Evolutionary conservation across 2,329 filamentous ascomycete species (phyloP), one percentile per base, ranked within the genome.

Genomic region (Penicillium sp.): DNA sequence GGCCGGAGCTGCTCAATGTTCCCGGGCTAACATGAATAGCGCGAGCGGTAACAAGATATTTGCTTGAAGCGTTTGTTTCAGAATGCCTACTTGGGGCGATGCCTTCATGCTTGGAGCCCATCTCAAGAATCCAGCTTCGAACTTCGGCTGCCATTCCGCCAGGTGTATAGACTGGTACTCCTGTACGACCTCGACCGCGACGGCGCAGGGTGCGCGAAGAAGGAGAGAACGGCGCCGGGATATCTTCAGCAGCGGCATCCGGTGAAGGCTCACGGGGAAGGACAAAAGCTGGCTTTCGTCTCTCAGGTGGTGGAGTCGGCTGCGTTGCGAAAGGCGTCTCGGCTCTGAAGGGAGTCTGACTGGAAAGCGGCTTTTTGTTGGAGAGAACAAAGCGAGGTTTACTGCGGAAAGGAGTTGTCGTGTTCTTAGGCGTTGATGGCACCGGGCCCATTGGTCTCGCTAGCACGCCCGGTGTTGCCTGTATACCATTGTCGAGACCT

Each of bases 111-210:
- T 66, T 72, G 1, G 67, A 56, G 9, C 67, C 71, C 51, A 65
- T 66, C 46, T 76, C 73, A 5, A 75, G 49, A 9, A 76, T 63
- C 73, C 73, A 76, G 49, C 67, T 65, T n/a, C 72, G 71, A 26
- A 74, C 67, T 46, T 73, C 65, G 1, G 72, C 64, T 7, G 73
- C 72, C 68, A 75, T 72, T 5, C 73, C 73, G 6, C 68, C 71
- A 1, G 70, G 63, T 0, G 69, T 42, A 56, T 73, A 74, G 6
- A 50, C 58, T 10, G 60, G 59, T 1, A 52, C 56, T n/a, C 51
- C 52, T 1, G 59, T 47, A 8, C 60, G 64, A 1, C 56, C 50
- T 28, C 67, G 58, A 8, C 71, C 70, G n/a, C 66, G 64, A 6
- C 70, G 65, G 12, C 58, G 61, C 3, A 70, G 53, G 0, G 65